Conservation (phyloP, 1,139 yeast species). For the Protomyces macrosporus region DNA sequence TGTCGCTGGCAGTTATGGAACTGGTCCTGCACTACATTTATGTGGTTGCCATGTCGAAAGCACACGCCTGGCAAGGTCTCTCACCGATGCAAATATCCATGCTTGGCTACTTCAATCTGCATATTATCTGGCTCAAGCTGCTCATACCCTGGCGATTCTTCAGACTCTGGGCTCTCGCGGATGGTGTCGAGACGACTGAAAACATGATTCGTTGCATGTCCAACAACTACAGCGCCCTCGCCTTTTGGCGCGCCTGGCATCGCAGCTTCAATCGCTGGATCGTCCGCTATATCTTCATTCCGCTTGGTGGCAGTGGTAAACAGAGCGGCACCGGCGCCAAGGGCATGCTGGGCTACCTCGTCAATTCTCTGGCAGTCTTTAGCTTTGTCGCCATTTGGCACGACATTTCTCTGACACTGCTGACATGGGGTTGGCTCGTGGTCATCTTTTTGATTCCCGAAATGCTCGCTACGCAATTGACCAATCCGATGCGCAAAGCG, state of each 20-base stretch:
- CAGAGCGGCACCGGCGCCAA: constrained; percentile 62
- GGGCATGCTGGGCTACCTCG: constrained; percentile 43
- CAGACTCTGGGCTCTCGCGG: constrained; percentile 84
- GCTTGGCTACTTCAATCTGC: constrained; percentile 87
- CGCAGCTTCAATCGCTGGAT: constrained; percentile 89
- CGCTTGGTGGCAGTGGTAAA: constrained; percentile 54
- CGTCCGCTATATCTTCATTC: constrained; percentile 47
- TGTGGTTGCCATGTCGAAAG: constrained; percentile 85
- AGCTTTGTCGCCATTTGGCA: constrained; percentile 98
- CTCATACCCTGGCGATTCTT: constrained; percentile 95
- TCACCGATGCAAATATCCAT: constrained; percentile 89
- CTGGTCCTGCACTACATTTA: constrained; percentile 77
- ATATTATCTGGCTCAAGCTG: constrained; percentile 78
- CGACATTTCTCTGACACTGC: constrained; percentile 77
- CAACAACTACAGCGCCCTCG: constrained; percentile 83
- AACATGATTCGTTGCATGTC: constrained; percentile 96
- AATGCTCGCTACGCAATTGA: constrained; percentile 51
- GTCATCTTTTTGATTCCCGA: constrained; percentile 90
- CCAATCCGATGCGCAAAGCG: constrained; percentile 36
- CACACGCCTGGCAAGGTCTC: constrained; percentile 85
- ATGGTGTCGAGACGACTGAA: constrained; percentile 94
- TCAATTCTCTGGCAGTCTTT: constrained; percentile 81
- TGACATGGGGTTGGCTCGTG: constrained; percentile 94
- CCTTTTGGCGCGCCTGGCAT: constrained; percentile 99
- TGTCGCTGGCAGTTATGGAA: constrained; percentile 85